These are phyloP conservation scores for Boletus rubescentipes DNA, from an alignment of 768 basidiomycete species.

Conservation along the genomic window DNA sequence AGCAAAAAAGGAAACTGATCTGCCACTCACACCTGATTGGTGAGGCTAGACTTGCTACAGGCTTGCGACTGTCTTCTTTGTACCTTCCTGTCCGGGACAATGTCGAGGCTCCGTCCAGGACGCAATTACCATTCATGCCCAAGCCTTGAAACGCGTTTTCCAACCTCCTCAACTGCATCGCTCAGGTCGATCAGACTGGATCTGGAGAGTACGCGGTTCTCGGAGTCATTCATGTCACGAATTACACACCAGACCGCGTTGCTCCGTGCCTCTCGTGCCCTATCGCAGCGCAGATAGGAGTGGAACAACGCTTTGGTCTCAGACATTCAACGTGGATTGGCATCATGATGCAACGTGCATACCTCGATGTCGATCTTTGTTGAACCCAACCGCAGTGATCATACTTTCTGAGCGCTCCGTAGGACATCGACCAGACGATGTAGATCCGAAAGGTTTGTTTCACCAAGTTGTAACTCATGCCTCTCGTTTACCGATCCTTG, in stretches of 20 bases:
- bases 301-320: background rate
- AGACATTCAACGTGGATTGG: constrained; percentile 20
- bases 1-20: constrained; percentile 7
- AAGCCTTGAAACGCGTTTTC: constrained; percentile 13
- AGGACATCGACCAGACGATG: constrained; percentile 2
- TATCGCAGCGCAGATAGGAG: constrained; percentile 16
- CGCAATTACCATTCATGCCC: constrained; percentile 16
- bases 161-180: constrained; percentile 3
- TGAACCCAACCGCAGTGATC: background rate
- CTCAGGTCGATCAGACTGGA: constrained; percentile 5
- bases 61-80: constrained; percentile 7
- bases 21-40: constrained; percentile 20
- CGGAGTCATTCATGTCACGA: constrained; percentile 18
- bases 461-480: background rate
- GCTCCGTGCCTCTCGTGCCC: constrained; percentile 10
- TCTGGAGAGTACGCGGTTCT: constrained; percentile 12
- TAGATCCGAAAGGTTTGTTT: constrained; percentile 18
- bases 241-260: constrained; percentile 7
- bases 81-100: constrained; percentile 12
- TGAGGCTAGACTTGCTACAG: constrained; percentile 16
- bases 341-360: constrained; percentile 24
- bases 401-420: constrained; percentile 3
- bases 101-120: constrained; percentile 19
- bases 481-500: constrained; percentile 10
- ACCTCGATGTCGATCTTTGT: constrained; percentile 12